Evolutionary conservation across 2,329 filamentous ascomycete species (phyloP), one percentile per base, ranked within the genome.

Genomic region (Aspergillus jensenii): DNA sequence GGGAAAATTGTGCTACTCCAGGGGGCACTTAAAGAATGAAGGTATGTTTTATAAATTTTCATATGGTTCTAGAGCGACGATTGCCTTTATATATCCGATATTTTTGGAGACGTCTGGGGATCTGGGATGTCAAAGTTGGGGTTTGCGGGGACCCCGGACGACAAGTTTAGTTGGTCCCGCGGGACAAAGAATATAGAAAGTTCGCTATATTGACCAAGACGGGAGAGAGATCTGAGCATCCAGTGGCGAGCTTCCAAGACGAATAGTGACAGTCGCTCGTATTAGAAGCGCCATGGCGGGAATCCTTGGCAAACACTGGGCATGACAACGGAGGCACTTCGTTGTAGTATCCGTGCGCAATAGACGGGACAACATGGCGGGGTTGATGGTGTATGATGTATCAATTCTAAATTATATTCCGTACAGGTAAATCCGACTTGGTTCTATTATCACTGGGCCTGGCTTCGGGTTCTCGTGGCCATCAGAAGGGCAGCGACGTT

Each of bases 401-500:
- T 37, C 35, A 15, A 37, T 5, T 37, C 15, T n/a, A 15, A 37
- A n/a, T 37, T 5, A 37, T n/a, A 6, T 37, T 5, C 35, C 2
- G 35, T 37, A 37, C 33, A 37, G 15, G 15, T 15, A 37, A n/a
- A 15, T n/a, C 35, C 15, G 12, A 37, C 12, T n/a, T 15, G 12
- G 14, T 3, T n/a, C 35, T n/a, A 37, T n/a, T n/a, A 37, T 37
- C 14, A n/a, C 15, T 14, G 5, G 6, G 5, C 35, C 35, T 15
- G 12, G 15, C 23, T 21, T 14, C 21, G 21, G 17, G 41, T 44
- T 19, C 21, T 11, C 23, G 41, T 6, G 41, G 17, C 21, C 41
- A 44, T 44, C 4, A 46, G 23, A 21, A 46, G 15, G 14, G 44
- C 44, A 3, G 68, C 67, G 3, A 65, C 89, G 2, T 87, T 78